Base-by-base conservation (phyloP, 1,139 yeast genomes). In the Hansenula anomala region DNA sequence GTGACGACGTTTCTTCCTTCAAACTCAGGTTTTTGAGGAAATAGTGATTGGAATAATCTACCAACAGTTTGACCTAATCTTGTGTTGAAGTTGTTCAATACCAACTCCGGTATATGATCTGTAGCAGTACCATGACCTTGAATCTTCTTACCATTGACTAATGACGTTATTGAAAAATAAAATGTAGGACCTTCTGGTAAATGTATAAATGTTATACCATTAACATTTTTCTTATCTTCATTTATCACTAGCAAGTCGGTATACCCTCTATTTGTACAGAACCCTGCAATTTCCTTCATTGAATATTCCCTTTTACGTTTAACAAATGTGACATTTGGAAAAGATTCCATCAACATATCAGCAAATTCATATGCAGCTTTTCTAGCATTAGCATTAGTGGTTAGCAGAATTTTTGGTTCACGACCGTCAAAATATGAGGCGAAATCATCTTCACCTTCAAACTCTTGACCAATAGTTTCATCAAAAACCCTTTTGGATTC, bases 1-100 rank as follows among this genome's bases (percentile, higher is more conserved):
- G 98, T 92, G 30, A 92, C 84, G 37, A 88, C 98, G 60, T 92
- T 97, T 52, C 98, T 75, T 28, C 98, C 98, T 61, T 85, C 84
- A 52, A 94, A 75, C 58, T 92, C 97, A 1, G 98, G 98, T 44
- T 77, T 75, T 44, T 85, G 89, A 3, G 98, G 98, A 64, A 90
- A 88, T 26, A 94, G 69, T 3, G 96, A 79, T 60, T 89, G 97
- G 66, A 92, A 92, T 46, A 92, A 66, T 45, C 95, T 72, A 24
- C 96, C 97, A 6, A 92, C 95, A 0, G 97, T 86, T 55, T 83
- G 81, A 61, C 98, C 98, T 47, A 94, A 71, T 51, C 96, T 71
- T 1, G 98, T 89, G 45, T 86, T 78, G 67, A 92, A 94, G 62
- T 92, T 92, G 61, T 92, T 92, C 56, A 94, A 70, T 25, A 92